Evolutionary conservation across 768 basidiomycete genomes (phyloP).

Genomic region (Amyloporia xantha): DNA sequence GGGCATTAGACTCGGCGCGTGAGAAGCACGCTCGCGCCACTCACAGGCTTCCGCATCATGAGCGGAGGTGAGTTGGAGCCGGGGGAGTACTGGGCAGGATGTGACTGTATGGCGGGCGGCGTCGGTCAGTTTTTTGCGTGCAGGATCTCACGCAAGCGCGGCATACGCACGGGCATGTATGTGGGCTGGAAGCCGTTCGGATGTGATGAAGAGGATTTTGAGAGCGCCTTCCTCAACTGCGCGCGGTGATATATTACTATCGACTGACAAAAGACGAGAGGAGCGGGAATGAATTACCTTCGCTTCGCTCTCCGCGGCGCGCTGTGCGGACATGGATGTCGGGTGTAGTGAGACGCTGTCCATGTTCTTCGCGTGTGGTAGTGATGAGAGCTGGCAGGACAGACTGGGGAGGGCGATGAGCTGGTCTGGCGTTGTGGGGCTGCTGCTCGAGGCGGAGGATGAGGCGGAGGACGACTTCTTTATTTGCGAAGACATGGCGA

Average conservation of each 20-base stretch:
- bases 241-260: constrained; percentile 17
- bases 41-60: constrained; percentile 30
- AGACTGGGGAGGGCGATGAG: constrained; percentile 72
- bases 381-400: constrained; percentile 57
- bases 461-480: constrained; percentile 20
- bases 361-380: constrained; percentile 69
- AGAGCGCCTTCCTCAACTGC: constrained; percentile 59
- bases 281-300: constrained; percentile 43
- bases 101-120: background rate
- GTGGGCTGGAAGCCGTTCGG: constrained; percentile 14
- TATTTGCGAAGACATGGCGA: constrained; percentile 11
- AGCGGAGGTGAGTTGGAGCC: constrained; percentile 23
- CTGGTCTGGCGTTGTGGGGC: constrained; percentile 39
- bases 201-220: constrained; percentile 35
- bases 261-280: background rate
- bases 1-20: constrained; percentile 1
- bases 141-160: constrained; percentile 1
- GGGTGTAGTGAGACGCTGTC: constrained; percentile 61
- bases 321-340: constrained; percentile 54
- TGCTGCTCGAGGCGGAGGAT: constrained; percentile 31
- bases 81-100: constrained; percentile 17
- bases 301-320: constrained; percentile 66
- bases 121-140: constrained; percentile 4
- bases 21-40: constrained; percentile 2
- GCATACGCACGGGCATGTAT: constrained; percentile 13